These are phyloP conservation scores for Boletellus emodensis DNA, from an alignment of 768 basidiomycete genomes.

Conservation along the genomic window DNA sequence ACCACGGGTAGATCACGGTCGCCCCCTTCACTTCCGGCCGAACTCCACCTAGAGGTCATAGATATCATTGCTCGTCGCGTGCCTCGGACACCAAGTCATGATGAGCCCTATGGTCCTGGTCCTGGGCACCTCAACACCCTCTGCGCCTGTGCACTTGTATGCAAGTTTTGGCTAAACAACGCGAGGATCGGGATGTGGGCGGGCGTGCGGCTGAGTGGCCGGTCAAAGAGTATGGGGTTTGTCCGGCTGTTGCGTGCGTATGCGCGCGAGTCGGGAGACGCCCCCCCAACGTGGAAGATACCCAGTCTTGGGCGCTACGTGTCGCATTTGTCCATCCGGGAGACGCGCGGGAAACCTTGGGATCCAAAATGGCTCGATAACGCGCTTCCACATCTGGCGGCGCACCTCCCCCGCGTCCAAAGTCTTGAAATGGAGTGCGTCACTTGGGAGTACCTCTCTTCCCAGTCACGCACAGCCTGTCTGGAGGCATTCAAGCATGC, in stretches of 20 bases:
- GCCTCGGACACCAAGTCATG: constrained; percentile 2
- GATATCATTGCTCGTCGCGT: constrained; percentile 21
- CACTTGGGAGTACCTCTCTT: constrained; percentile 32
- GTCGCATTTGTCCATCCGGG: constrained; percentile 22
- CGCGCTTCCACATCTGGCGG: constrained; percentile 23
- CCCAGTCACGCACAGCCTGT: constrained; percentile 23
- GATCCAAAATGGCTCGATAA: constrained; percentile 33
- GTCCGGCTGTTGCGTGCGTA: constrained; percentile 19
- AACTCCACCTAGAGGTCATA: constrained; percentile 30
- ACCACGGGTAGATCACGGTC: constrained; percentile 2
- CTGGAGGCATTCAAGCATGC: constrained; percentile 21
- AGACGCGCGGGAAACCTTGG: constrained; percentile 30
- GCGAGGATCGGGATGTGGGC: constrained; percentile 25
- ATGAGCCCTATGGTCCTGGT: constrained; percentile 15
- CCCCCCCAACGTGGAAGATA: constrained; percentile 32
- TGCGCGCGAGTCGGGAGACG: constrained; percentile 19
- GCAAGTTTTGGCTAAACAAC: constrained; percentile 27
- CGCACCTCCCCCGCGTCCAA: constrained; percentile 18
- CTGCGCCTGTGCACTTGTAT: constrained; percentile 27
- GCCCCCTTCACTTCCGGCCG: constrained; percentile 24
- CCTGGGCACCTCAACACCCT: constrained; percentile 18
- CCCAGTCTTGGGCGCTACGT: constrained; percentile 60
- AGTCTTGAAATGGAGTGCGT: constrained; percentile 28
- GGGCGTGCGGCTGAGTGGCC: constrained; percentile 15
- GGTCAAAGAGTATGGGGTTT: constrained; percentile 20